Evolutionary conservation across 345 rosid species (phyloP), one percentile per base, ranked within the genome.

Genomic region (Cardamine resedifolia): DNA sequence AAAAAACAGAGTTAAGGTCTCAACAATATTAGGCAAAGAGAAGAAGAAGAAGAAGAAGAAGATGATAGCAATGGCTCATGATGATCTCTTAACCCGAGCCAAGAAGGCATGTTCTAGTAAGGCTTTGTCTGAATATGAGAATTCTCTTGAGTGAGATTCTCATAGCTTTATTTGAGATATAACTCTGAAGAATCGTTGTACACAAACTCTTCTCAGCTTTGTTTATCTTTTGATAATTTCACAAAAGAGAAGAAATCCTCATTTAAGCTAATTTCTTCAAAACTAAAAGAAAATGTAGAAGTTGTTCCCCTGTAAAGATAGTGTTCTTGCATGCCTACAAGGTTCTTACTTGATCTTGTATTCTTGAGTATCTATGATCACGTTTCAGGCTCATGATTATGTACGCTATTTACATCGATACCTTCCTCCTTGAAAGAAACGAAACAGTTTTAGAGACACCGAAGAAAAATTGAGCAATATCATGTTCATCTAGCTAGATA

Each of bases 21-120:
- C 3, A 44, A 44, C 38, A 28, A 27, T 7, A 27, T 86, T 84
- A 49, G 90, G 89, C 57, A 81, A 82, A 82, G 84, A 57, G 84
- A 85, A 0, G 90, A 86, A 81, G 86, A 81, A 49, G 93, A 87
- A 58, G 77, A 84, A 78, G 84, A 77, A n/a, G n/a, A n/a, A n/a
- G n/a, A n/a, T 0, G 15, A 36, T 41, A 52, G 34, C 44, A 19
- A 36, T 36, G 49, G 88, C 90, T 78, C 91, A 86, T 77, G 88
- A 41, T 7, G 1, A 75, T 10, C 79, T 85, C 64, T 88, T 86
- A 8, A 20, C 64, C 59, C 85, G 90, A 39, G 94, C 88, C 68
- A 83, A 72, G 62, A 86, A 68, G 90, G 81, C 73, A 80, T 86
- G 85, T 86, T 39, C 51, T 26, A 27, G 8, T 43, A 52, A 18